Base-by-base conservation (phyloP, 225 moss, liverwort and hornwort species). In the Marchantia polymorpha region DNA sequence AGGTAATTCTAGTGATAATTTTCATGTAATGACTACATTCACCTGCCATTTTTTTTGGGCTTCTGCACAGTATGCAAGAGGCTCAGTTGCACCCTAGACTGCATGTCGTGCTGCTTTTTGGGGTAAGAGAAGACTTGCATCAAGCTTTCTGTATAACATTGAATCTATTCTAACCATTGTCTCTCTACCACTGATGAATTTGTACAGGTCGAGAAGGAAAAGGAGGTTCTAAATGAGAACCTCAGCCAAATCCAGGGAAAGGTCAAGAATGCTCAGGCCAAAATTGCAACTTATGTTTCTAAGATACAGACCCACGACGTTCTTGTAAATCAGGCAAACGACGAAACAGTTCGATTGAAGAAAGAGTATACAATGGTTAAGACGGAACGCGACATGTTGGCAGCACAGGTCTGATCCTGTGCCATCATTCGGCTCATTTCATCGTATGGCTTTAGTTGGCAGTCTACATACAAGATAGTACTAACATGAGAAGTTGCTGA, bases 331-430 rank as follows among this genome's bases (percentile, higher is more conserved):
- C 85, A 93, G 76, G 72, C 89, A 47, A 81, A 87, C 79, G 88
- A 78, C 47, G 86, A 88, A 79, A 85, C 79, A 29, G 73, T 55
- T 50, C 83, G 81, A 29, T 29, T 86, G 4, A 81, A 68, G 79
- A 87, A 90, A 67, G 90, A 91, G 64, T 69, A 86, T 13, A 85
- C 88, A 22, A 20, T 66, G 16, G 80, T 84, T 20, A 91, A 90
- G 73, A 70, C 77, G 17, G 93, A 93, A 48, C 90, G 87, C 22
- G 89, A 91, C 63, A 66, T 86, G 74, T 72, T 93, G 59, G 93
- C 89, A 64, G 12, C 72, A 39, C 93, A 93, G 79, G 93, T 93
- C 78, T 74, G 26, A 72, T 23, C 58, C 67, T 63, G 29, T n/a
- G 22, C 51, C 4, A 65, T 59, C 13, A 22, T 8, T 77, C 47